Evolutionary conservation across 2,329 filamentous ascomycete genomes (phyloP).

Genomic region (Penicillium sp.): DNA sequence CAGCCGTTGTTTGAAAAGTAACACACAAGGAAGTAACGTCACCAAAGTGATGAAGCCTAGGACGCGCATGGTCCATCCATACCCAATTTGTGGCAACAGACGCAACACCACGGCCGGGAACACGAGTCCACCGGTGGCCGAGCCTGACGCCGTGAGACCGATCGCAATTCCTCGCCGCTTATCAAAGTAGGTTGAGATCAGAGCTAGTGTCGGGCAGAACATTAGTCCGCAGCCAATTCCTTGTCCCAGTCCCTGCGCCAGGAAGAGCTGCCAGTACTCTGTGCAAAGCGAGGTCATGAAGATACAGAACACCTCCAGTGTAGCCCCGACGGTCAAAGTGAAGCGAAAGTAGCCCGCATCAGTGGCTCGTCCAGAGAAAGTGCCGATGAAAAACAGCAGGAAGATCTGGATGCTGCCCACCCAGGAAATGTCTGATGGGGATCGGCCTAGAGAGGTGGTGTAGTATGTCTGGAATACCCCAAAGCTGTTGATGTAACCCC

Average conservation of each 20-base stretch:
- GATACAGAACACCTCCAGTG: constrained; percentile 48
- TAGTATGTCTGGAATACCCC: constrained; percentile 60
- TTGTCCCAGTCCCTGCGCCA: constrained; percentile 57
- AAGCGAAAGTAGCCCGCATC: constrained; percentile 54
- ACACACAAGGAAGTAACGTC: constrained; percentile 40
- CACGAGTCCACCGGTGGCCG: constrained; percentile 62
- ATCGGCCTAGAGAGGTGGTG: constrained; percentile 37
- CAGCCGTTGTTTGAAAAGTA: constrained; percentile 52
- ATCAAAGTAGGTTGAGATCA: constrained; percentile 62
- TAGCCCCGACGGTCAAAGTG: constrained; percentile 43
- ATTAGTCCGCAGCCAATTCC: constrained; percentile 58
- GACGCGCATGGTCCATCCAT: constrained; percentile 64
- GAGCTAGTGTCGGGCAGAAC: constrained; percentile 55
- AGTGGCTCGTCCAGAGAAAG: constrained; percentile 52
- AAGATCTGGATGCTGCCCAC: constrained; percentile 54
- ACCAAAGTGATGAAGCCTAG: constrained; percentile 61
- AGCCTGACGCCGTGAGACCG: constrained; percentile 60
- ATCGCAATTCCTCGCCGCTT: constrained; percentile 61
- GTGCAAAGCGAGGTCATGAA: constrained; percentile 53
- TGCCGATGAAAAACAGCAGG: constrained; percentile 52
- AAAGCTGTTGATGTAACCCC: constrained; percentile 56
- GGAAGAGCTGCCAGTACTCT: constrained; percentile 51
- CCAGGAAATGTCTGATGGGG: constrained; percentile 54
- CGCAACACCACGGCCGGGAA: constrained; percentile 61
- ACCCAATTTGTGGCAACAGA: constrained; percentile 61